Conservation (phyloP, 2,329 filamentous ascomycete genomes). For the Daldinia sp. region DNA sequence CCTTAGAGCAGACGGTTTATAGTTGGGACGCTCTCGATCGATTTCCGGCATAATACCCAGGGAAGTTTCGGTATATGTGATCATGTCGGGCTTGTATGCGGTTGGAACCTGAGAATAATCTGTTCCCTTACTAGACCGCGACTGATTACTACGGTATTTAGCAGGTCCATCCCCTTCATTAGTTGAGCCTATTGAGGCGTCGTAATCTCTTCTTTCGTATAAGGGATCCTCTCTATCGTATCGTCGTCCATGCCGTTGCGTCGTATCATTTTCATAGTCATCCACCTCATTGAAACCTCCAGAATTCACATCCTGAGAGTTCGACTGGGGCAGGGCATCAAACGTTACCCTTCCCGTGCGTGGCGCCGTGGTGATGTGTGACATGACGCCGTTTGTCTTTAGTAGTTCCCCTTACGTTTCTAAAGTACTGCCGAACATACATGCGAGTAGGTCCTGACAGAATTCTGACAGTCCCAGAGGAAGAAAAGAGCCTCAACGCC, state of each 20-base stretch:
- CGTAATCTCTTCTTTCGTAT: slow-evolving; percentile 4
- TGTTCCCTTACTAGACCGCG: slow-evolving; percentile 3
- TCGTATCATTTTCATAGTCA: slow-evolving; percentile 1
- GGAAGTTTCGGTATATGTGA: slow-evolving; percentile 9
- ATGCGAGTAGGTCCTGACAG: not conserved
- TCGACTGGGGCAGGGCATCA: slow-evolving; percentile 22
- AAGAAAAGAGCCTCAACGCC: slow-evolving; percentile 2
- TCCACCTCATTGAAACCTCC: slow-evolving; percentile 6
- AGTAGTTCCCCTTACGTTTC: not conserved
- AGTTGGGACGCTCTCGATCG: slow-evolving; percentile 33
- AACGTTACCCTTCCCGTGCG: slow-evolving; percentile 12
- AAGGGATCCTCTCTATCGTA: not conserved
- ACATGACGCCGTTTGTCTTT: slow-evolving; percentile 22
- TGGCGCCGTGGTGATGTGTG: slow-evolving; percentile 27
- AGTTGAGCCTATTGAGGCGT: not conserved
- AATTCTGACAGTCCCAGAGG: not conserved
- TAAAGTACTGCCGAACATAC: not conserved
- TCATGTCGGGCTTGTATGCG: slow-evolving; percentile 22
- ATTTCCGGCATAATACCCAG: not conserved
- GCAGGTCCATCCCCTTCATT: slow-evolving; percentile 2
- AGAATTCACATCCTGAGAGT: slow-evolving; percentile 6
- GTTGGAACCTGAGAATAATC: slow-evolving; percentile 23
- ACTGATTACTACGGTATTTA: not conserved
- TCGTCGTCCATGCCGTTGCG: slow-evolving; percentile 10
- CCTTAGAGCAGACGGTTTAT: slow-evolving; percentile 35